Evolutionary conservation across 371 early-diverging fungal genomes (phyloP), one percentile per base, ranked within the genome.

Genomic region (Batkoa obscura): DNA sequence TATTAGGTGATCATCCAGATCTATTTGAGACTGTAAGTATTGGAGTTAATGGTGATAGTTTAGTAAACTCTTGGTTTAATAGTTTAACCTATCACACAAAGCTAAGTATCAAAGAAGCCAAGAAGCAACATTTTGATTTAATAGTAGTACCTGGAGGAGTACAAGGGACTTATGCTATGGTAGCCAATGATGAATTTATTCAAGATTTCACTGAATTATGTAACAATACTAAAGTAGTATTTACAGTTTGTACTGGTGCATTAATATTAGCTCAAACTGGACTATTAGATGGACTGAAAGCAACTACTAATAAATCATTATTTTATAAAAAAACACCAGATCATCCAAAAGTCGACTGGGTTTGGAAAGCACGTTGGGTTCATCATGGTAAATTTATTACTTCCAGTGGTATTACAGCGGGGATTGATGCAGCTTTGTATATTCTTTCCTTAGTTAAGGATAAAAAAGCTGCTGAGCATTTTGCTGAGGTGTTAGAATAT

Each of bases 381-480:
- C 47, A 47, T 12, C 31, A 50, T 31, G 50, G 50, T 33, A 50
- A 50, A 8, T 33, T 50, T 35, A 33, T 50, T 30, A 50, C 50
- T 50, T 50, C 50, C 3, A 33, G 33, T 31, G 50, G 50, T 31
- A n/a, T 50, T 9, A 50, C 50, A 10, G 50, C 50, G 8, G 50
- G 50, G 3, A 50, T 50, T 13, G 50, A 50, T 50, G 31, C 35
- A 3, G 50, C 50, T 50, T 45, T 45, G n/a, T 45, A 45, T 45
- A 15, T 45, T 4, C 15, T 45, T 9, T 15, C 9, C 15, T 3
- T 12, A 8, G n/a, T 45, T n/a, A 3, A 9, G 3, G 15, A 23
- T 45, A 45, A 45, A 23, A n/a, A 45, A 23, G 4, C 17, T n/a
- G 45, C 45, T n/a, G n/a, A n/a, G 4, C 17, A 15, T 12, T 12